These are phyloP conservation scores for Lumnitzera racemosa DNA, from an alignment of 345 rosid genomes.

Conservation along the genomic window DNA sequence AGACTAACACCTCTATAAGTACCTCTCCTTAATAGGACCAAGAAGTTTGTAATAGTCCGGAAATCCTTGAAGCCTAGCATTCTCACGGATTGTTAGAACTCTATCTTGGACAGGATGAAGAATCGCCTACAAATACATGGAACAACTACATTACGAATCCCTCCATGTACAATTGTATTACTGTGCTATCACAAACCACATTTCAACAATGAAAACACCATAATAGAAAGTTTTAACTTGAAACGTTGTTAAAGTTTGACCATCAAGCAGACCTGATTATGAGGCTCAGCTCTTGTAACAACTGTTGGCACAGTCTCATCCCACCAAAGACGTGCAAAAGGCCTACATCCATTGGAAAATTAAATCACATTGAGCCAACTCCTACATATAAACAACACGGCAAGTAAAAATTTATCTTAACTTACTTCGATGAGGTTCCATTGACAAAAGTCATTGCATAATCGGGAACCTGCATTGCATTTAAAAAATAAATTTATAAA, in stretches of 20 bases:
- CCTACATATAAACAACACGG: not conserved
- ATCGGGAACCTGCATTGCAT: constrained; percentile 34
- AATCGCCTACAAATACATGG: constrained; percentile 16
- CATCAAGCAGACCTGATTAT: constrained; percentile 33
- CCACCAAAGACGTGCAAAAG: constrained; percentile 87
- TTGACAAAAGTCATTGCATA: constrained; percentile 36
- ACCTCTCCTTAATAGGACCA: constrained; percentile 68
- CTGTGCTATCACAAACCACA: no score
- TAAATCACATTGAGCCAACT: not conserved
- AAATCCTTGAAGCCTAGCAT: constrained; percentile 51
- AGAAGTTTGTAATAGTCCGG: constrained; percentile 55
- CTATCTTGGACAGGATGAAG: constrained; percentile 62
- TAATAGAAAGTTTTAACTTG: no score
- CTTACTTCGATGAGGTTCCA: constrained; percentile 41
- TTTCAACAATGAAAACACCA: no score
- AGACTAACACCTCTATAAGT: not conserved
- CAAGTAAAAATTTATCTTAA: not conserved
- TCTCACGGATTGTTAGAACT: constrained; percentile 58
- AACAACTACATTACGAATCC: no score
- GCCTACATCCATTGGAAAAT: constrained; percentile 23
- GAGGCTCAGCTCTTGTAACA: constrained; percentile 73
- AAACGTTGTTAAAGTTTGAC: no score
- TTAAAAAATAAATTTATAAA: not conserved
- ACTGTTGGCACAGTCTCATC: constrained; percentile 83
- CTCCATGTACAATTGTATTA: no score